Base-by-base conservation (phyloP, 305 asterid genomes). In the Ajuga reptans region DNA sequence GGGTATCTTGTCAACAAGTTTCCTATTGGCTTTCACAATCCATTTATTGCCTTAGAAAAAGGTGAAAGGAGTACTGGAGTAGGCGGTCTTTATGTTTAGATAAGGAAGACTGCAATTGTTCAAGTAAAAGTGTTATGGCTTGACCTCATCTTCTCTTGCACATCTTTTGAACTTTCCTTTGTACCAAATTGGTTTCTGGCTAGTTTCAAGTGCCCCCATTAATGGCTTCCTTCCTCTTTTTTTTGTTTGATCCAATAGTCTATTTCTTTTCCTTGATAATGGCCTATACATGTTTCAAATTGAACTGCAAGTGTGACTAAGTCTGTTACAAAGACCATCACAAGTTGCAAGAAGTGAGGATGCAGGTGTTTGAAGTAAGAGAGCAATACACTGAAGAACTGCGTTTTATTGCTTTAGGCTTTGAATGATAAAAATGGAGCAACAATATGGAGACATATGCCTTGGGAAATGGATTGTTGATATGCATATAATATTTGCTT, bases 401-500 rank as follows among this genome's bases (percentile, higher is more conserved):
- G 70, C 34, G 46, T 64, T 34, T 75, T 72, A 54, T 75, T 74
- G 66, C 50, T 58, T 49, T 14, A 49, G 57, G 64, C 59, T 69
- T 54, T 46, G 67, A 65, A 50, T 46, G 63, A 73, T 61, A 59
- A 68, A 69, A 69, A 61, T 43, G 42, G 70, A 75, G 37, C 58
- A 33, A 33, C 63, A 59, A 47, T 71, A 68, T 67, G 55, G 71
- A 57, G 72, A 39, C 33, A 66, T 41, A 71, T 45, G 66, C 72
- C 41, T 27, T 61, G 17, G 36, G 71, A 36, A 69, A 79, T 33
- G 62, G 37, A 68, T 57, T 72, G 34, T 74, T 68, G 59, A 79
- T 74, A 67, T 77, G 74, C 82, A 78, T 60, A 50, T 74, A 80
- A 72, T 72, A 52, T 69, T 37, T 46, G 37, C 70, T 52, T 18